Base-by-base conservation (phyloP, 208 protist genomes). In the Blechomonas ayalai region DNA sequence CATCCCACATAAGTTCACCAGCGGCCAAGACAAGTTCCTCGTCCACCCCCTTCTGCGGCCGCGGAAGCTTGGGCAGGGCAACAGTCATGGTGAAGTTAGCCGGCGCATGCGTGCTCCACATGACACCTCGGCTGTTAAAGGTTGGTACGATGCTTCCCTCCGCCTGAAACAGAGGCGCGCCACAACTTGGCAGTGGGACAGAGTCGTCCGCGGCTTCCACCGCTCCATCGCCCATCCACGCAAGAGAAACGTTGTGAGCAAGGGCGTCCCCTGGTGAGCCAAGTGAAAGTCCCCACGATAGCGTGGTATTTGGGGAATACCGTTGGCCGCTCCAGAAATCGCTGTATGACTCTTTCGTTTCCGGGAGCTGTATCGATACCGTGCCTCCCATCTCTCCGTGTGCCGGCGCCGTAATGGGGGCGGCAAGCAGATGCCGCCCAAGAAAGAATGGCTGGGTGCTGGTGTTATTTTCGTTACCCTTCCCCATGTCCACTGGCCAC, bases 1-100 rank as follows among this genome's bases (percentile, higher is more conserved):
- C 74, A 20, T 83, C 74, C 59, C 67, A 67, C 52, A 65, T 67
- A 6, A 78, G 43, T 9, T 62, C 43, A 25, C 74, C 74, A 22
- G 45, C 42, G 6, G 74, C 74, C 5, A 83, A 54, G 15, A 64
- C 24, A 3, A 61, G 20, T 8, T 25, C 39, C 27, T 22, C 20
- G 18, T 16, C 22, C 10, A 31, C 26, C 22, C 18, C 12, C 28
- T 27, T 16, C 20, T 45, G 12, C 34, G 35, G 16, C 24, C 20
- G 19, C 2, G 34, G 49, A 2, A 67, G 24, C n/a, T 15, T 36
- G 26, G 64, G 64, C n/a, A 72, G 46, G 13, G 64, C 52, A 13
- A 72, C 48, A 1, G 58, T 61, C 9, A 72, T 31, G 18, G 53
- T 72, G 57, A 60, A 57, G 52, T 72, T 72, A 10, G 55, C 47